phyloP scores from a whole-genome alignment of 2,329 filamentous ascomycete species.

The Pochonia chlamydosporia region DNA sequence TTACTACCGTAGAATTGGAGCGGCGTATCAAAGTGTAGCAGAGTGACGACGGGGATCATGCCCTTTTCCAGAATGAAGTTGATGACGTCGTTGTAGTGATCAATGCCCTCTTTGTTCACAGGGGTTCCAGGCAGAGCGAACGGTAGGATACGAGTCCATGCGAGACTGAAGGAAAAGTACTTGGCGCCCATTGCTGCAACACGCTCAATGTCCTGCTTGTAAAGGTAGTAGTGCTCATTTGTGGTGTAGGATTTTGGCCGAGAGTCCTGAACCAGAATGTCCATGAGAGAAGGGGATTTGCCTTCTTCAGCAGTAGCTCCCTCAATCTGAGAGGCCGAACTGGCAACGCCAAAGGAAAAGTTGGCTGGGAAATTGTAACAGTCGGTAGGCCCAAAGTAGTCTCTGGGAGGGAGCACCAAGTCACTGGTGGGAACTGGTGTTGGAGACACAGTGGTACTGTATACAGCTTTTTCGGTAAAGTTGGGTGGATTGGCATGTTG shows the following conservation, averaged over 20 bases:
- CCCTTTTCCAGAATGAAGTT: conserved; percentile 42
- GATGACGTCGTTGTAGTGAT: conserved; percentile 50
- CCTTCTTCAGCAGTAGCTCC: conserved; percentile 39
- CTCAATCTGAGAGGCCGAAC: conserved; percentile 40
- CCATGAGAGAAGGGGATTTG: conserved; percentile 35
- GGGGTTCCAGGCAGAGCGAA: conserved; percentile 44
- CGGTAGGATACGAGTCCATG: conserved; percentile 47
- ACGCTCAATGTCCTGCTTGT: conserved; percentile 50
- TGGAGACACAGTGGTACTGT: conserved; percentile 44
- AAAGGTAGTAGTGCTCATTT: conserved; percentile 48
- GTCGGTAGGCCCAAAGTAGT: conserved; percentile 41
- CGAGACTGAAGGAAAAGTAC: conserved; percentile 46
- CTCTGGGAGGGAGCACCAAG: conserved; percentile 47
- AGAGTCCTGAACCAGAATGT: conserved; percentile 27
- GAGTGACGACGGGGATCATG: conserved; percentile 40
- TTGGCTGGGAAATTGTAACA: conserved; percentile 44
- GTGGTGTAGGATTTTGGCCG: conserved; percentile 28
- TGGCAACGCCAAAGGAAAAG: conserved; percentile 43
- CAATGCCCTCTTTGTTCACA: conserved; percentile 43
- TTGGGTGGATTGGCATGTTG: conserved; percentile 26
- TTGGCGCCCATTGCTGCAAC: conserved; percentile 45
- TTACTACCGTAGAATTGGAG: conserved; percentile 34
- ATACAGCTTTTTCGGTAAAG: conserved; percentile 20
- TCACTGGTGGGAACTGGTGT: conserved; percentile 49
- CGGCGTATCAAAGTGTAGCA: conserved; percentile 45